Base-by-base conservation (phyloP, 805 yeast species). In the Nakazawaea laoshanensis region DNA sequence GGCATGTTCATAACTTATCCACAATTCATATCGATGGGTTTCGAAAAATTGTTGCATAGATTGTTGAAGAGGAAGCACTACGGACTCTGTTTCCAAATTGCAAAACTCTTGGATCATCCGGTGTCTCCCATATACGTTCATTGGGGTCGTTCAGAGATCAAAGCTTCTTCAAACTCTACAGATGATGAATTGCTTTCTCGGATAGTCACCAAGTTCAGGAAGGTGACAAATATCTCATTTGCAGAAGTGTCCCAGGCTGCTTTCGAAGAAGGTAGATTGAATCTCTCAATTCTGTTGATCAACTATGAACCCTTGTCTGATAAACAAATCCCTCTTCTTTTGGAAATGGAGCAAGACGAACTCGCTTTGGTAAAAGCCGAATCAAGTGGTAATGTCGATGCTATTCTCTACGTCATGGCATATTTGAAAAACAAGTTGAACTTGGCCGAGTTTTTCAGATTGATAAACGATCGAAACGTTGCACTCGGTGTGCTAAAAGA, bases 81-180 rank as follows among this genome's bases (percentile, higher is more conserved):
- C 55, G 62, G 69, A 8, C 62, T 83, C 27, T 75, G 87, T 2
- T 51, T 85, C 21, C 70, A 77, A 39, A 59, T 87, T 1, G 67
- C 82, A 4, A 65, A 68, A 12, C 59, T 70, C 19, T 60, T 65
- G 42, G 57, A 55, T 29, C 53, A 61, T 31, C 75, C 70, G 28
- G 60, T 58, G 32, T 70, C 70, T 46, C 41, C 53, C 11, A 69
- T 92, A 0, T 81, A 79, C 46, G 63, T 74, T 2, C 69, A 77
- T 42, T 92, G 97, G 97, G 88, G 95, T 4, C 70, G 78, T 38
- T 57, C 68, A 21, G 82, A 84, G 47, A 74, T 88, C 16, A 66
- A 64, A 37, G 55, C 57, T 19, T 77, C 79, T 11, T 46, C 64
- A 5, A 67, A 65, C 19, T 42, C 65, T 37, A 63, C 69, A 1